Evolutionary conservation across 257 asterid genomes (phyloP).

Genomic region (Solanum sitiens): DNA sequence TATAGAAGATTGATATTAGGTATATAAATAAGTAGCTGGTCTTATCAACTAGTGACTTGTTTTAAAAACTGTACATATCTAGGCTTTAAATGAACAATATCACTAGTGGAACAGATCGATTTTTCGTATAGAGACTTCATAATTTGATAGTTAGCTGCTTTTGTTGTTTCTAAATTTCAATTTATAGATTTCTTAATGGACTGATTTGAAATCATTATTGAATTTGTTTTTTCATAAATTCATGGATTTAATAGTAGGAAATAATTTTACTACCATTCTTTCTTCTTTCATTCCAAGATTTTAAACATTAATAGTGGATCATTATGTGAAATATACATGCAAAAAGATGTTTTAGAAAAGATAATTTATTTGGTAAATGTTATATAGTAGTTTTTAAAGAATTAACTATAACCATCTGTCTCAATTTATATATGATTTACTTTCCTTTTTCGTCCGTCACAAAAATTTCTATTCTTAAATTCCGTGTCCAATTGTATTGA

Average conservation of each 20-base stretch:
- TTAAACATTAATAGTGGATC: background rate
- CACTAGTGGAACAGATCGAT: accelerated
- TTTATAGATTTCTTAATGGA: background rate
- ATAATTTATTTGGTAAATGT: too few species aligned
- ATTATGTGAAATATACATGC: background rate
- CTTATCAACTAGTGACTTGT: background rate
- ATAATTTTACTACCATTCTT: background rate
- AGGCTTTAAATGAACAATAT: accelerated
- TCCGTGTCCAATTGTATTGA: background rate
- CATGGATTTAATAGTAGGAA: background rate
- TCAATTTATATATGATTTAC: too few species aligned
- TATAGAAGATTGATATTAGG: background rate
- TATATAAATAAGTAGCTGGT: too few species aligned
- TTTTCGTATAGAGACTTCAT: background rate
- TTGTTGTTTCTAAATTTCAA: background rate
- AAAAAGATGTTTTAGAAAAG: background rate
- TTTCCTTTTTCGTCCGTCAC: accelerated
- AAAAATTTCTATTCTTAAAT: background rate
- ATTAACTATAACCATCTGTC: background rate
- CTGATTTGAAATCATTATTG: background rate
- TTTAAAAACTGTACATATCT: accelerated
- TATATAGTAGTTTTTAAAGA: accelerated
- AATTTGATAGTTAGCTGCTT: background rate
- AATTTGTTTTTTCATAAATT: too few species aligned
- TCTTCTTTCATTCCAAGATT: background rate